A percentile compares a stretch with the other conserved stretches of the same genome.
Evolutionary conservation across 768 basidiomycete species (phyloP).

Genomic region (Tylopilus cervinicoccineus): DNA sequence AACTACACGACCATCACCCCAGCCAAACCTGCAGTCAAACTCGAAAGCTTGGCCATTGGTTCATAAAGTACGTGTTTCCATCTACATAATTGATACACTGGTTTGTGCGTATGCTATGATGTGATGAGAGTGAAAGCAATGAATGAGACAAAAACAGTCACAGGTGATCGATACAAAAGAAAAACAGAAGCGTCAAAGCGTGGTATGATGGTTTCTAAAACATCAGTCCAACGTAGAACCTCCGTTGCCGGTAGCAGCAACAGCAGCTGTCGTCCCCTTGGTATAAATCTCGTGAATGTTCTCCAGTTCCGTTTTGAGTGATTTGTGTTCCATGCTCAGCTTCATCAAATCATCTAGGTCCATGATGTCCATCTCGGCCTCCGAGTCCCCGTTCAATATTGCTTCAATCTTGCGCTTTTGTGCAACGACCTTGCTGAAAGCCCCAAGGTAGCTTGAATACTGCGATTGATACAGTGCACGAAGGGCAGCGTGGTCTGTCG

Average conservation of each 20-base stretch:
- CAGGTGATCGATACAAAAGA: neutral
- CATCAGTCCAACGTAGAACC: slow-evolving; percentile 14
- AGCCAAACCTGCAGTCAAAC: too few relatives aligned
- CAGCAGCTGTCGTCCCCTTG: slow-evolving; percentile 8
- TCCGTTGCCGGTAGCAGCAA: neutral
- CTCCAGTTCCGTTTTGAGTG: slow-evolving; percentile 51
- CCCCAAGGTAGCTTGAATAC: slow-evolving; percentile 49
- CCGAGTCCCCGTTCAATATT: slow-evolving; percentile 52
- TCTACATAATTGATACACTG: too few relatives aligned
- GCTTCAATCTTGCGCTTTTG: slow-evolving; percentile 52
- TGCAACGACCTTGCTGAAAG: slow-evolving; percentile 43
- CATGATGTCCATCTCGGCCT: slow-evolving; percentile 51
- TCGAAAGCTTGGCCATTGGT: too few relatives aligned
- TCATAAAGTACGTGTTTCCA: too few relatives aligned
- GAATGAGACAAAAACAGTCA: too few relatives aligned
- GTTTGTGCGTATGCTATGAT: too few relatives aligned
- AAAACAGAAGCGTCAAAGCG: neutral
- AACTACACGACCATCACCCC: too few relatives aligned
- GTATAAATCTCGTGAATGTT: slow-evolving; percentile 41
- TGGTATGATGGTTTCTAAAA: neutral
- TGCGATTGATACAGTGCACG: slow-evolving; percentile 49
- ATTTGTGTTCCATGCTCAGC: slow-evolving; percentile 42
- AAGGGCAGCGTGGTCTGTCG: slow-evolving; percentile 48
- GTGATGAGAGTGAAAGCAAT: too few relatives aligned
- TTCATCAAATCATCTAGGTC: slow-evolving; percentile 48